Conservation (phyloP, 768 basidiomycete genomes). For the Gymnopilus dilepis region DNA sequence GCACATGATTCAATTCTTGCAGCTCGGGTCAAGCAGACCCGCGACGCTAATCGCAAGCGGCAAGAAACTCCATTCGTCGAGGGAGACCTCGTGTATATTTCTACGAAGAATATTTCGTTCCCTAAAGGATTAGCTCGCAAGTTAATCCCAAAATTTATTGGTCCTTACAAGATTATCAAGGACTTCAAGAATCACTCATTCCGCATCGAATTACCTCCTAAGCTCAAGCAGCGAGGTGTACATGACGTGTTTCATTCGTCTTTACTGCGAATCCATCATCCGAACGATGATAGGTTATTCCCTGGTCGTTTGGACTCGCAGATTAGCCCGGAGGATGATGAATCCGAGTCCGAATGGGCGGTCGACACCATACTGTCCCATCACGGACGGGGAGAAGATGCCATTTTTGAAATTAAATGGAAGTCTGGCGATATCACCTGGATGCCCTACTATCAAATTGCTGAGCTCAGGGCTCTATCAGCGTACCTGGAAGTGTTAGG, state of each 20-base stretch:
- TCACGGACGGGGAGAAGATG: no score
- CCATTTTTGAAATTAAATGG: no score
- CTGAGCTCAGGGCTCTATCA: no score
- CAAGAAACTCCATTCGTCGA: constrained; percentile 22
- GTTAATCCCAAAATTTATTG: constrained; percentile 37
- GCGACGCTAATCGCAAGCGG: constrained; percentile 32
- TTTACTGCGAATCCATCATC: constrained; percentile 34
- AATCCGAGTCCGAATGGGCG: no score
- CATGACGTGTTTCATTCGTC: constrained; percentile 39
- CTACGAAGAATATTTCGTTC: constrained; percentile 35
- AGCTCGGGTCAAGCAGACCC: constrained; percentile 32
- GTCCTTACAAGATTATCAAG: constrained; percentile 30
- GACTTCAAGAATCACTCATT: constrained; percentile 22
- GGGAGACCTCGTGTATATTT: constrained; percentile 37
- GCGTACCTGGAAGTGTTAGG: no score
- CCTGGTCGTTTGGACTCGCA: no score
- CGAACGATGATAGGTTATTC: constrained; percentile 36
- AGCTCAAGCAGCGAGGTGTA: constrained; percentile 30
- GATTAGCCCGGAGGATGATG: no score
- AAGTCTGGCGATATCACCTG: no score
- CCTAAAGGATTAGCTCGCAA: constrained; percentile 34
- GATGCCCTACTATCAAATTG: no score
- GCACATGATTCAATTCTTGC: constrained; percentile 43
- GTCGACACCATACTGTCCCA: no score
- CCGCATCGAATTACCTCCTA: constrained; percentile 28